Evolutionary conservation across 1,284 basidiomycete genomes (phyloP).

Genomic region (Ceratobasidium sp.): DNA sequence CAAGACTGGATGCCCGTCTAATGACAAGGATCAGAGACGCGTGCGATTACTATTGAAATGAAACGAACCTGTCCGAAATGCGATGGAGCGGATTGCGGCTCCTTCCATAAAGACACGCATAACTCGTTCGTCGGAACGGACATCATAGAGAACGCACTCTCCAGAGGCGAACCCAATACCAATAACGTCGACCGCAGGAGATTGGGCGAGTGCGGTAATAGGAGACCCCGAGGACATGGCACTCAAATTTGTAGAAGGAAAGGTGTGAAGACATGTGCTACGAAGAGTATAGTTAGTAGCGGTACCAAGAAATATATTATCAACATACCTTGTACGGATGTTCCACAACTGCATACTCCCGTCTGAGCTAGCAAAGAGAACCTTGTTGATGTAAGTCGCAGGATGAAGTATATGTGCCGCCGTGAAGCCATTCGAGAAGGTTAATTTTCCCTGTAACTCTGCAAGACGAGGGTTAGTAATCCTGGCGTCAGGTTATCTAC

Average conservation of each 20-base stretch:
- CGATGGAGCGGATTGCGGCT: constrained; percentile 78
- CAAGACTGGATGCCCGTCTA: constrained; percentile 88
- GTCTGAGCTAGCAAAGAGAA: constrained; percentile 85
- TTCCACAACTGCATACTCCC: constrained; percentile 97
- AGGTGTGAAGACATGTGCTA: constrained; percentile 77
- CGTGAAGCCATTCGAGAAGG: constrained; percentile 83
- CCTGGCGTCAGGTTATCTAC: constrained; percentile 30
- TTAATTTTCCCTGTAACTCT: constrained; percentile 74
- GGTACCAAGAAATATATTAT: constrained; percentile 19
- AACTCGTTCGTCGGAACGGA: constrained; percentile 88
- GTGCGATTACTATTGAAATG: background rate
- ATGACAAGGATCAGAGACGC: constrained; percentile 2
- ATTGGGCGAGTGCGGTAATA: constrained; percentile 87
- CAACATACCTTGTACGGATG: constrained; percentile 79
- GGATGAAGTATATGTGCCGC: constrained; percentile 91
- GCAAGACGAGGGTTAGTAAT: constrained; percentile 45
- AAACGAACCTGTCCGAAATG: constrained; percentile 86
- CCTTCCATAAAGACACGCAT: constrained; percentile 91
- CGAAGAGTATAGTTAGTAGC: constrained; percentile 17
- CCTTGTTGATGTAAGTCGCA: constrained; percentile 97
- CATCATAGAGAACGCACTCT: constrained; percentile 88
- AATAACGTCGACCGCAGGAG: constrained; percentile 95
- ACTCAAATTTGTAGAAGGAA: constrained; percentile 63
- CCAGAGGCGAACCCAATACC: constrained; percentile 92
- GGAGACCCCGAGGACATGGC: constrained; percentile 54